Evolutionary conservation across 805 yeast species (phyloP).

Genomic region (Ascoidea rubescens): DNA sequence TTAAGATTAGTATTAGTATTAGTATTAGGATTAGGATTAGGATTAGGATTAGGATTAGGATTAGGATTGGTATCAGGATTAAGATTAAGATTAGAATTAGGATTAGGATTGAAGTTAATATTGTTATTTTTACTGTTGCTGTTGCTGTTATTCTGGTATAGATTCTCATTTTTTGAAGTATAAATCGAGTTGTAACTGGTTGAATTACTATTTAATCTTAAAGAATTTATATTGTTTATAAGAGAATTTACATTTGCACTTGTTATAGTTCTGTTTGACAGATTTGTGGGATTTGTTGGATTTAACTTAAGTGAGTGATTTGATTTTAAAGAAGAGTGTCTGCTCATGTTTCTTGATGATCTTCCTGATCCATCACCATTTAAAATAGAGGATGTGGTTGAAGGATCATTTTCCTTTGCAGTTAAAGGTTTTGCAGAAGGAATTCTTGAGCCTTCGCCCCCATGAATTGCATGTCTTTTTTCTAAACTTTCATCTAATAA

Average conservation of each 20-base stretch:
- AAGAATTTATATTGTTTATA: background rate
- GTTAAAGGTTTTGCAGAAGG: slow-evolving; percentile 5
- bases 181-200: background rate
- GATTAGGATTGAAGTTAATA: too few relatives aligned
- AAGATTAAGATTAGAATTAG: too few relatives aligned
- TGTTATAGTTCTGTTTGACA: too few relatives aligned
- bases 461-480: slow-evolving; percentile 8
- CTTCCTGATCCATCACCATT: slow-evolving; percentile 3
- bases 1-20: slow-evolving; percentile 11
- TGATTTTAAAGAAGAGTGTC: too few relatives aligned
- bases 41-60: background rate
- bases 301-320: background rate
- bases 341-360: background rate
- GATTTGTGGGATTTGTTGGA: background rate
- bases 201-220: background rate
- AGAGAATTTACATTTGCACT: too few relatives aligned
- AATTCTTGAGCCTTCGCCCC: slow-evolving; percentile 3
- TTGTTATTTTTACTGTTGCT: too few relatives aligned
- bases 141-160: too few relatives aligned
- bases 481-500: slow-evolving; percentile 7
- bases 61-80: background rate
- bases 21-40: background rate
- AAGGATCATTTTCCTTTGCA: slow-evolving; percentile 8
- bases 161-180: too few relatives aligned
- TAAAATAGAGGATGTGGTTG: slow-evolving; percentile 5